phyloP scores from a whole-genome alignment of 2,329 filamentous ascomycete genomes.

The Pseudopyricularia cyperi region DNA sequence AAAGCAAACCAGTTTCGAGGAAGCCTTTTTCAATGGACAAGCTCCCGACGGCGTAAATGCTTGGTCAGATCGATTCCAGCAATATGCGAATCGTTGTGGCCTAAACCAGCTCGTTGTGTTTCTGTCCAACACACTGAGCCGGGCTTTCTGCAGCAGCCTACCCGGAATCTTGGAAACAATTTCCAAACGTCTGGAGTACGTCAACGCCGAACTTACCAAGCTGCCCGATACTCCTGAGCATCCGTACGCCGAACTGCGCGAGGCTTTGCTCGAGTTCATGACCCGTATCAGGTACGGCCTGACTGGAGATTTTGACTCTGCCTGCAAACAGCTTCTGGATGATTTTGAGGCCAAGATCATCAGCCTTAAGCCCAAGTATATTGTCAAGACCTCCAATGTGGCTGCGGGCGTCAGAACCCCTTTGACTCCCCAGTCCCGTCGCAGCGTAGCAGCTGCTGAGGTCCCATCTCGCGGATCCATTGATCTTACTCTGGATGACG shows the following conservation, averaged over 20 bases:
- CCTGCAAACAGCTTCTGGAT: constrained; percentile 32
- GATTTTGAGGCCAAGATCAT: constrained; percentile 36
- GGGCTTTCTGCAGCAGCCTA: constrained; percentile 34
- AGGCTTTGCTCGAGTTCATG: constrained; percentile 45
- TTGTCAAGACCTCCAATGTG: constrained; percentile 16
- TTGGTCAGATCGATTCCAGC: constrained; percentile 36
- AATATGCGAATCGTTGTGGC: constrained; percentile 35
- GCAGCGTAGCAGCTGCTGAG: neutral
- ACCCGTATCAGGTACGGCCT: constrained; percentile 38
- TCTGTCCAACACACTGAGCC: constrained; percentile 37
- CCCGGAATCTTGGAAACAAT: constrained; percentile 37
- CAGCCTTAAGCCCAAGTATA: constrained; percentile 31
- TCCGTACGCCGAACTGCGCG: constrained; percentile 50
- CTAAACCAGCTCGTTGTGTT: constrained; percentile 38
- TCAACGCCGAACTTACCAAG: constrained; percentile 38
- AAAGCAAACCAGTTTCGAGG: constrained; percentile 37
- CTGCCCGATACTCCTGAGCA: constrained; percentile 59
- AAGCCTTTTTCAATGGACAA: constrained; percentile 31
- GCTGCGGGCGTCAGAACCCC: neutral
- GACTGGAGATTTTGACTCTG: constrained; percentile 28
- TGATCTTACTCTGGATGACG: constrained; percentile 1
- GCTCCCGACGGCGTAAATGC: constrained; percentile 5
- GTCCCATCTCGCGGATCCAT: neutral
- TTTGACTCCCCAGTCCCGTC: neutral
- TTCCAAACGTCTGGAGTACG: constrained; percentile 29